A percentile compares a stretch with the other conserved stretches of the same genome.
These are phyloP conservation scores for Fusarium sp. DNA, from an alignment of 2,329 filamentous ascomycete genomes.

Conservation along the genomic window DNA sequence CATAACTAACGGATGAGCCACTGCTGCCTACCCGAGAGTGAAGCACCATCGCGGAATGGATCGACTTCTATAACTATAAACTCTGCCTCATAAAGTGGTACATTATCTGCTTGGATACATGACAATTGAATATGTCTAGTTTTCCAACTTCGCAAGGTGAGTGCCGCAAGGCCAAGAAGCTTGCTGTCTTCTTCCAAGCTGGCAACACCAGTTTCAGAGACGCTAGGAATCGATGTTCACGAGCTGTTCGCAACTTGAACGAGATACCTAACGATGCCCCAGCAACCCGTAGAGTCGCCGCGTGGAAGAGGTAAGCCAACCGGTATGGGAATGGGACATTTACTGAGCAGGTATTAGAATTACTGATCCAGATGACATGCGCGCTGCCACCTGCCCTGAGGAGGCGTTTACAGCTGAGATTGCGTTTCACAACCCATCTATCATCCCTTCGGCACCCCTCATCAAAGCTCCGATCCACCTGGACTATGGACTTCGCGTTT, in stretches of 20 bases:
- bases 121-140: background rate
- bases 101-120: background rate
- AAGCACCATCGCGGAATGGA: too few relatives aligned
- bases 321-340: background rate
- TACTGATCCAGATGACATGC: background rate
- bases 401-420: conserved; percentile 5
- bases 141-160: background rate
- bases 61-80: too few relatives aligned
- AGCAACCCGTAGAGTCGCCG: background rate
- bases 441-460: conserved; percentile 1
- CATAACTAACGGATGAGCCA: too few relatives aligned
- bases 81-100: background rate
- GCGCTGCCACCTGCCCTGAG: background rate
- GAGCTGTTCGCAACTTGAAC: background rate
- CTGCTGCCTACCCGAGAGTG: too few relatives aligned
- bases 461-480: conserved; percentile 11
- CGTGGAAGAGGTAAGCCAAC: conserved; percentile 9
- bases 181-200: background rate
- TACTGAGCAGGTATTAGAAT: background rate
- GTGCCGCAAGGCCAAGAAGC: background rate
- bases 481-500: conserved; percentile 10
- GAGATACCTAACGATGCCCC: background rate
- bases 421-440: conserved; percentile 5
- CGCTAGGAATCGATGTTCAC: background rate
- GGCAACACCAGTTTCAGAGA: background rate